Percentiles rank a stretch among this genome's conserved stretches.
These are phyloP conservation scores for Senna siamea DNA, from an alignment of 306 rosid species.

Conservation along the genomic window DNA sequence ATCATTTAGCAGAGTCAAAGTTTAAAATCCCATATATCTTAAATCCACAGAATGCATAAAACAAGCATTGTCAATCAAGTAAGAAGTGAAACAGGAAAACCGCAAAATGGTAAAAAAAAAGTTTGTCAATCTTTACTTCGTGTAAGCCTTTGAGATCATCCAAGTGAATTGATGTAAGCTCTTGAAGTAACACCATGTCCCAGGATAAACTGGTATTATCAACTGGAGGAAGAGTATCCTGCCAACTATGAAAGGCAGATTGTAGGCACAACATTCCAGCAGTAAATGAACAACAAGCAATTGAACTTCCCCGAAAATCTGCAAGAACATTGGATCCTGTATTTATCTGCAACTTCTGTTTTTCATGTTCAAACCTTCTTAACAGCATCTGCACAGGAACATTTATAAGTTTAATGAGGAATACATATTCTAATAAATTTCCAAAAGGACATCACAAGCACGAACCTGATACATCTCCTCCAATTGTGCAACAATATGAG, in stretches of 20 bases:
- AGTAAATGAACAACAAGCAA: constrained; percentile 61
- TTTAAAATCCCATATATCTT: background rate
- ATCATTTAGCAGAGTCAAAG: background rate
- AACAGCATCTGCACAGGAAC: constrained; percentile 53
- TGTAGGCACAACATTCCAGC: constrained; percentile 50
- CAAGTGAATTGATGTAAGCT: constrained; percentile 61
- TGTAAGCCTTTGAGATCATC: constrained; percentile 49
- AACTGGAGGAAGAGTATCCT: constrained; percentile 59
- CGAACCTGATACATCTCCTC: constrained; percentile 67
- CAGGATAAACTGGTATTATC: constrained; percentile 66
- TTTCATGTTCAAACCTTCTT: constrained; percentile 55
- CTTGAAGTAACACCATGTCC: constrained; percentile 72
- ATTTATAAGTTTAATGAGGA: constrained; percentile 16
- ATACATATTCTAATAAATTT: background rate
- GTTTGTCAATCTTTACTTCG: constrained; percentile 48
- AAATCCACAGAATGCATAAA: background rate
- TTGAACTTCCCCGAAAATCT: constrained; percentile 39
- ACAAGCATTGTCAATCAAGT: background rate
- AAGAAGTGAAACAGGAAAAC: background rate
- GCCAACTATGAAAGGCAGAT: constrained; percentile 61
- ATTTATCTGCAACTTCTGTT: constrained; percentile 46
- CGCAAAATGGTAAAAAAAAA: background rate
- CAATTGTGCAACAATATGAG: constrained; percentile 47
- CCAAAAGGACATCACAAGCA: constrained; percentile 25
- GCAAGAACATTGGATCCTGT: constrained; percentile 37